These are phyloP conservation scores for Calycina herbarum DNA, from an alignment of 2,329 filamentous ascomycete species.

Conservation along the genomic window DNA sequence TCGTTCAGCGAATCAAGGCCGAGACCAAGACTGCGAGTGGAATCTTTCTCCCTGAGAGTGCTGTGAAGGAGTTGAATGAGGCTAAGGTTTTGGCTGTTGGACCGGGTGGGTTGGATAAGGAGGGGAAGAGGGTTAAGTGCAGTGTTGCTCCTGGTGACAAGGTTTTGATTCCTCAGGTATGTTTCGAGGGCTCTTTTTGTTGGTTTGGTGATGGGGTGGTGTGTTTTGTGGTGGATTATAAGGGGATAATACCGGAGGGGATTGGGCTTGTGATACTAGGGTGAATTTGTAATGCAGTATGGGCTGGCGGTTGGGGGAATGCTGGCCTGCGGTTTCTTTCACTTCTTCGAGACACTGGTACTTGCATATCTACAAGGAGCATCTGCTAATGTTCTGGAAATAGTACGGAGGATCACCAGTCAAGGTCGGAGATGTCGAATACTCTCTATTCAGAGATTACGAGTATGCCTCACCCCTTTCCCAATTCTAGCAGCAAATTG, in stretches of 20 bases:
- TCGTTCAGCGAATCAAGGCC: conserved; percentile 96
- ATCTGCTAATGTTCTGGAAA: neutral
- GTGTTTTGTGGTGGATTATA: neutral
- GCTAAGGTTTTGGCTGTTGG: conserved; percentile 94
- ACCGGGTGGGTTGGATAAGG: conserved; percentile 81
- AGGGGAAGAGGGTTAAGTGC: conserved; percentile 84
- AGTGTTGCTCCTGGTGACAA: conserved; percentile 83
- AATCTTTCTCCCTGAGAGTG: conserved; percentile 96
- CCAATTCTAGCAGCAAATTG: neutral
- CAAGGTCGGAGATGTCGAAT: conserved; percentile 98
- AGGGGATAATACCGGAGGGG: conserved; percentile 3
- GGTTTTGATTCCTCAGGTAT: conserved; percentile 92
- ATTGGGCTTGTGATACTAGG: neutral
- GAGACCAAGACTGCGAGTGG: conserved; percentile 94
- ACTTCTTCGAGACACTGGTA: no score
- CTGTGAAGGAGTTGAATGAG: conserved; percentile 98
- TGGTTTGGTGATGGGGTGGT: neutral
- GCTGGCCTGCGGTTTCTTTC: conserved; percentile 30
- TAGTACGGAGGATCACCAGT: conserved; percentile 92
- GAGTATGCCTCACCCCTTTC: conserved; percentile 64
- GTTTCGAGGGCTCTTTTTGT: conserved; percentile 34
- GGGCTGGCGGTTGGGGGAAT: neutral
- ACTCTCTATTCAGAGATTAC: conserved; percentile 91
- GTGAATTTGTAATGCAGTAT: no score
- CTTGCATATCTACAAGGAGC: no score